Percentiles rank a stretch among this genome's conserved stretches.
phyloP scores from a whole-genome alignment of 2,329 filamentous ascomycete genomes.

The Pseudohalonectria lignicola region DNA sequence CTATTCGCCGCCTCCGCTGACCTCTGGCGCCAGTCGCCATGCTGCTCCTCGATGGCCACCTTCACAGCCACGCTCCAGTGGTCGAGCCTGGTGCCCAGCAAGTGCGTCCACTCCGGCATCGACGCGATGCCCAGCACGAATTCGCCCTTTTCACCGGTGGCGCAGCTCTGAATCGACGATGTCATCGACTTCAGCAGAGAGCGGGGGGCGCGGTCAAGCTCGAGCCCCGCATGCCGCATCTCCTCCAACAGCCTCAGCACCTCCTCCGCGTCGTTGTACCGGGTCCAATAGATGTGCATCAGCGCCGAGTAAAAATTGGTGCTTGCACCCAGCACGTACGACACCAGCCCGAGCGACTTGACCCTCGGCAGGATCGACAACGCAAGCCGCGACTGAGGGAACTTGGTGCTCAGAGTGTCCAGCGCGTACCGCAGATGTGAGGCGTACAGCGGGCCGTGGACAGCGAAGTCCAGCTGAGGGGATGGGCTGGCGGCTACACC shows the following conservation, averaged over 20 bases:
- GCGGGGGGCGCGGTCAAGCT: slow-evolving; percentile 31
- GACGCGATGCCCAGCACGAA: not conserved
- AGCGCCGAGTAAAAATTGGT: slow-evolving; percentile 61
- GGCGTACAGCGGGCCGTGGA: slow-evolving; percentile 56
- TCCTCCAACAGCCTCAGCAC: slow-evolving; percentile 49
- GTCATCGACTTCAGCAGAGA: not conserved
- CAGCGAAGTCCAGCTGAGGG: slow-evolving; percentile 30
- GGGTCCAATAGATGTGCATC: slow-evolving; percentile 48
- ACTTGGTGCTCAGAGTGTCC: slow-evolving; percentile 43
- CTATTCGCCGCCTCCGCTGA: too few relatives aligned
- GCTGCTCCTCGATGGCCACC: not conserved
- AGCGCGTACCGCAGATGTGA: slow-evolving; percentile 47
- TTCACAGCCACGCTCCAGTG: not conserved
- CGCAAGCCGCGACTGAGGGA: slow-evolving; percentile 47
- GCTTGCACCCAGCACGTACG: slow-evolving; percentile 61
- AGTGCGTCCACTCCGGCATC: not conserved
- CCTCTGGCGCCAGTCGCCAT: not conserved
- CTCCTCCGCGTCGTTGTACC: slow-evolving; percentile 43
- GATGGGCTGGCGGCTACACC: not conserved
- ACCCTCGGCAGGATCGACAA: slow-evolving; percentile 55
- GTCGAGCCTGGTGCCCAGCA: not conserved
- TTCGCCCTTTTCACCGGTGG: not conserved
- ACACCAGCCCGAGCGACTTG: slow-evolving; percentile 55
- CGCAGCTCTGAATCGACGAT: not conserved
- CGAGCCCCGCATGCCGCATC: slow-evolving; percentile 53